Percentiles rank a stretch among this genome's conserved stretches.
Evolutionary conservation across 371 early-diverging fungal species (phyloP).

Genomic region (Mortierella sp.): DNA sequence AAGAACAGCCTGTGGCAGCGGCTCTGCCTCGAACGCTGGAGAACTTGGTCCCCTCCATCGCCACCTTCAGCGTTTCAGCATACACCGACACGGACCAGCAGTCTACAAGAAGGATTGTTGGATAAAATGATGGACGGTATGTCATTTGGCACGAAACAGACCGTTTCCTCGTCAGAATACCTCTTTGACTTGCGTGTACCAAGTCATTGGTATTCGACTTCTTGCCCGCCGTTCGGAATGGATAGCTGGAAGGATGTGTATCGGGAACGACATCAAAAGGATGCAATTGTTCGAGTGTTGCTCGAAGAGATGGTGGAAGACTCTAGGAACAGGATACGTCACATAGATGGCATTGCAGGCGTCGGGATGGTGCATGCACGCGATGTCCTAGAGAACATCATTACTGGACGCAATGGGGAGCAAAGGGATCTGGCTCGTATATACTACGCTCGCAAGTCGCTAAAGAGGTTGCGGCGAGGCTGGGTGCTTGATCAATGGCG

Average conservation of each 20-base stretch:
- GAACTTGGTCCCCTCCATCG: slow-evolving; percentile 38
- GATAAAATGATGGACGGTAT: slow-evolving; percentile 5
- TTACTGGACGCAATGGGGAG: slow-evolving; percentile 27
- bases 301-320: slow-evolving; percentile 45
- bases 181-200: slow-evolving; percentile 30
- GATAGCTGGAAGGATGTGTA: slow-evolving; percentile 39
- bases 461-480: slow-evolving; percentile 34
- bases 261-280: slow-evolving; percentile 41
- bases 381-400: slow-evolving; percentile 47
- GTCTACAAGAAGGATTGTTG: not conserved
- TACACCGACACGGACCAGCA: not conserved
- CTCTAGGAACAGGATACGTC: slow-evolving; percentile 42
- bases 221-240: slow-evolving; percentile 25
- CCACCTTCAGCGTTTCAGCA: slow-evolving; percentile 19
- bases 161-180: slow-evolving; percentile 8
- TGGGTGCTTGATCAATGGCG: slow-evolving; percentile 55
- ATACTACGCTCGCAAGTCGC: slow-evolving; percentile 43
- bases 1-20: slow-evolving; percentile 48
- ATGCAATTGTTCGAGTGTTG: slow-evolving; percentile 28
- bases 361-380: slow-evolving; percentile 45
- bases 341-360: slow-evolving; percentile 47
- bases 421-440: slow-evolving; percentile 30
- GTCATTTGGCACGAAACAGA: slow-evolving; percentile 1
- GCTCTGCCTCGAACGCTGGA: slow-evolving; percentile 44
- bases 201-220: slow-evolving; percentile 28